A percentile compares a stretch with the other conserved stretches of the same genome.
Conservation (phyloP, 2,329 filamentous ascomycete species). For the Beauveria varroae region DNA sequence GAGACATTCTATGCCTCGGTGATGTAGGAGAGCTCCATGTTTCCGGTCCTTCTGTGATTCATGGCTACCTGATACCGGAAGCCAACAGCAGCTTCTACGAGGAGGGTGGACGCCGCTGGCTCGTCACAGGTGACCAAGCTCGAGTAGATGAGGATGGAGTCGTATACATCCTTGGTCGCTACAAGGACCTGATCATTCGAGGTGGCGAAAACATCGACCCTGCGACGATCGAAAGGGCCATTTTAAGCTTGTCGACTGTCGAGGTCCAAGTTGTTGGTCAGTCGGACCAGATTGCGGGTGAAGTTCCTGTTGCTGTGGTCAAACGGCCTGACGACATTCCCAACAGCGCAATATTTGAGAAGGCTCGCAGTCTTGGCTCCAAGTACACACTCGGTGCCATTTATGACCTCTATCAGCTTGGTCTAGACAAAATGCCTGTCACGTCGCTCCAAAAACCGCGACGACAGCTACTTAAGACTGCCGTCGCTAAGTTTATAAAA, state of each 20-base stretch:
- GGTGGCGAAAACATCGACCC: slow-evolving; percentile 39
- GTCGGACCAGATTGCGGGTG: slow-evolving; percentile 36
- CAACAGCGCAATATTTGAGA: slow-evolving; percentile 25
- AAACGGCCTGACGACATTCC: slow-evolving; percentile 22
- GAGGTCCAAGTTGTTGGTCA: slow-evolving; percentile 34
- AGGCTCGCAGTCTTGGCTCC: slow-evolving; percentile 25
- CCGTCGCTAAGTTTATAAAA: slow-evolving; percentile 10
- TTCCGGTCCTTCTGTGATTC: slow-evolving; percentile 28
- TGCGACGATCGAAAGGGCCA: slow-evolving; percentile 25
- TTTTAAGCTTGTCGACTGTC: slow-evolving; percentile 26
- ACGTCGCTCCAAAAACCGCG: slow-evolving; percentile 39
- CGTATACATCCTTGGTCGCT: slow-evolving; percentile 32
- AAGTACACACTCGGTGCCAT: slow-evolving; percentile 33
- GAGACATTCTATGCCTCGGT: slow-evolving; percentile 21
- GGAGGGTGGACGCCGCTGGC: slow-evolving; percentile 27
- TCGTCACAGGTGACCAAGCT: slow-evolving; percentile 34
- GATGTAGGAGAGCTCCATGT: slow-evolving; percentile 34
- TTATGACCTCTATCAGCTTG: slow-evolving; percentile 34
- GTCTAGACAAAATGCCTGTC: slow-evolving; percentile 28
- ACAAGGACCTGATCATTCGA: slow-evolving; percentile 39
- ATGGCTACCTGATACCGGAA: slow-evolving; percentile 24
- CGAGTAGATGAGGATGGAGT: slow-evolving; percentile 29
- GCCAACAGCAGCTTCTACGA: slow-evolving; percentile 26
- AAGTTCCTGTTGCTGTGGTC: slow-evolving; percentile 39
- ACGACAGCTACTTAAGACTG: slow-evolving; percentile 28